Evolutionary conservation across 2,329 filamentous ascomycete species (phyloP).

Genomic region (Bertia moriformis): DNA sequence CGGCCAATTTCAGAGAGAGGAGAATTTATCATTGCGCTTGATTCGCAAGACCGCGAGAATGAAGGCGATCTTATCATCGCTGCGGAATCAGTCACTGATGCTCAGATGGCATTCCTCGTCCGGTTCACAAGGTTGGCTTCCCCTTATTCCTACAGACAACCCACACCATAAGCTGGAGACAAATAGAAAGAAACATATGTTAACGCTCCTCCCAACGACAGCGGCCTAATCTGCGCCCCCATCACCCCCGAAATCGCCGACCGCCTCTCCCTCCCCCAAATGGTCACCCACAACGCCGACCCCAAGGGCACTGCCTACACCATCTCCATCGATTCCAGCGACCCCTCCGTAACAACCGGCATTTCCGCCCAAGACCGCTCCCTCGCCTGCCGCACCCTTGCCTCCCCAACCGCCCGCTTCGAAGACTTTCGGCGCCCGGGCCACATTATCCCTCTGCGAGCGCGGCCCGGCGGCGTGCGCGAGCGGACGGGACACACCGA

Average conservation of each 20-base stretch:
- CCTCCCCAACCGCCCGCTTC: conserved; percentile 27
- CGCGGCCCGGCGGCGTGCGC: conserved; percentile 40
- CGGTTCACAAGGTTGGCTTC: conserved; percentile 32
- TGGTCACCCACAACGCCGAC: conserved; percentile 45
- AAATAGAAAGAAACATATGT: no score
- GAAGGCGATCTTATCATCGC: conserved; percentile 57
- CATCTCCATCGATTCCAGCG: conserved; percentile 40
- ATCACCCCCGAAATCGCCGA: conserved; percentile 35
- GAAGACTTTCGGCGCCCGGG: conserved; percentile 41
- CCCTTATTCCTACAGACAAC: background rate
- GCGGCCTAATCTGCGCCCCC: conserved; percentile 49
- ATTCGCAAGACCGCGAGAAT: conserved; percentile 48
- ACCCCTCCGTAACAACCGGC: conserved; percentile 38
- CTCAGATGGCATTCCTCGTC: conserved; percentile 52
- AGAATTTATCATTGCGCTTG: conserved; percentile 52
- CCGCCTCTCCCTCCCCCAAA: conserved; percentile 42
- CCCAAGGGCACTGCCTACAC: conserved; percentile 53
- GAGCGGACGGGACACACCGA: conserved; percentile 47
- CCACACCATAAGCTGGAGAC: no score
- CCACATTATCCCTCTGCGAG: conserved; percentile 46
- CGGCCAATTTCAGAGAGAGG: conserved; percentile 22
- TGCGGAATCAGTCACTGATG: conserved; percentile 40
- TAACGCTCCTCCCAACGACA: conserved; percentile 12
- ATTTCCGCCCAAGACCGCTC: conserved; percentile 45
- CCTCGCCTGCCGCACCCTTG: conserved; percentile 40